Evolutionary conservation across 2,329 filamentous ascomycete species (phyloP).

Genomic region (Tolypocladium amazonense): DNA sequence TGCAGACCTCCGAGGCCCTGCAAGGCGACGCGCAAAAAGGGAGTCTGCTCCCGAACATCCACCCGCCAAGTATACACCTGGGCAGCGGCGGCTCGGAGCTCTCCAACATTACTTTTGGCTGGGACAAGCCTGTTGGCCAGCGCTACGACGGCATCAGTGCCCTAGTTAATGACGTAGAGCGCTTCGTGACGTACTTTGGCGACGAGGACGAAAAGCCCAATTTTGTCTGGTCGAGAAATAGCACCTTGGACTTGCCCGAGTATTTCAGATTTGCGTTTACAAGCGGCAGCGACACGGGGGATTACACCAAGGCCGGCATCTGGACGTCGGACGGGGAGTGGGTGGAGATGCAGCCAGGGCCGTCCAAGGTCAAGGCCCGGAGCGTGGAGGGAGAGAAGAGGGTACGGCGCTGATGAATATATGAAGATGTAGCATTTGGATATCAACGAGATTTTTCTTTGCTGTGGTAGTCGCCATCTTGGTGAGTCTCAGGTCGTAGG

Average conservation of each 20-base stretch:
- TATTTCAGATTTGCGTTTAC: slow-evolving; percentile 73
- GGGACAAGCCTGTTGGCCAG: slow-evolving; percentile 31
- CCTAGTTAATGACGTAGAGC: slow-evolving; percentile 77
- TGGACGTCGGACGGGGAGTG: slow-evolving; percentile 58
- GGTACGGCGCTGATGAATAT: slow-evolving; percentile 7
- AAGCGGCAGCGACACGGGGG: slow-evolving; percentile 50
- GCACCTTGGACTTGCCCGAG: slow-evolving; percentile 39
- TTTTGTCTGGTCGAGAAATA: slow-evolving; percentile 51
- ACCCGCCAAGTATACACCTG: slow-evolving; percentile 34
- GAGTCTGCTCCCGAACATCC: slow-evolving; percentile 47
- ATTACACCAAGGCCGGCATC: slow-evolving; percentile 66
- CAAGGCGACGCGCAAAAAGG: slow-evolving; percentile 56
- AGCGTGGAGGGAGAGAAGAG: slow-evolving; percentile 11
- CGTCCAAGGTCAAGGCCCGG: slow-evolving; percentile 33
- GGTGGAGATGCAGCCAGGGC: slow-evolving; percentile 53
- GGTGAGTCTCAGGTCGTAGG: not conserved
- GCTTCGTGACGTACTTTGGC: slow-evolving; percentile 62
- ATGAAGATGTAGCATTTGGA: not conserved
- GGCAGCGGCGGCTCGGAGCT: slow-evolving; percentile 25
- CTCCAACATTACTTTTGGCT: slow-evolving; percentile 56
- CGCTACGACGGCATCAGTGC: slow-evolving; percentile 68
- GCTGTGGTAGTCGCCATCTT: not conserved
- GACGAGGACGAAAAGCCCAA: slow-evolving; percentile 31
- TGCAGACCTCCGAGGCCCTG: slow-evolving; percentile 70
- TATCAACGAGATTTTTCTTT: not conserved